Conservation (phyloP, 2,329 filamentous ascomycete species). For the Diplodia sapinea region DNA sequence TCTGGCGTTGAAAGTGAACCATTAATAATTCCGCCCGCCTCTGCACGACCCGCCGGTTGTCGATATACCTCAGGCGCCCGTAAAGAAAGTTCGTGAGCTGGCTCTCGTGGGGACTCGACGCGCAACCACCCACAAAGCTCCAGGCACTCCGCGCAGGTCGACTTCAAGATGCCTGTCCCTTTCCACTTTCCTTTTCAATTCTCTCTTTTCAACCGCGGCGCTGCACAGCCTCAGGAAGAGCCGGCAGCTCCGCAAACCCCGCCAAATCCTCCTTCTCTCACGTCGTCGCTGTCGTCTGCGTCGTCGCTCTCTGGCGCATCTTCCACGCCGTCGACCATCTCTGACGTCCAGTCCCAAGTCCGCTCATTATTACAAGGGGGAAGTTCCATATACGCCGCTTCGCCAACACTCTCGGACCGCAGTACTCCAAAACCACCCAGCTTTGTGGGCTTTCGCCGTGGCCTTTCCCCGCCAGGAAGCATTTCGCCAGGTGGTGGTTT, state of each 20-base stretch:
- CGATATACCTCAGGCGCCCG: slow-evolving; percentile 12
- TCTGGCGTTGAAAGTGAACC: slow-evolving; percentile 31
- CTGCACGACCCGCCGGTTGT: slow-evolving; percentile 11
- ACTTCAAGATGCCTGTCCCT: slow-evolving; percentile 16
- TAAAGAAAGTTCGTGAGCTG: not conserved
- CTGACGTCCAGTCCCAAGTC: slow-evolving; percentile 22
- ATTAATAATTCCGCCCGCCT: slow-evolving; percentile 24
- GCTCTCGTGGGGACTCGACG: slow-evolving; percentile 29
- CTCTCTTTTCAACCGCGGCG: slow-evolving; percentile 13
- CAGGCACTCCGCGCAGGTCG: not conserved
- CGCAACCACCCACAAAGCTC: slow-evolving; percentile 11
- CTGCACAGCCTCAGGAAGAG: slow-evolving; percentile 12
- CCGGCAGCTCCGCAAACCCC: not conserved
- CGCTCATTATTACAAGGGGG: slow-evolving; percentile 9
- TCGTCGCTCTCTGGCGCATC: not conserved
- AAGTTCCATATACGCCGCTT: slow-evolving; percentile 14
- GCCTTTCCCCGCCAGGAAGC: not conserved
- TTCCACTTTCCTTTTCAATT: slow-evolving; percentile 7
- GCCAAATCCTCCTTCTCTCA: not conserved
- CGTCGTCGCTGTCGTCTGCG: not conserved
- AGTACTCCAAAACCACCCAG: slow-evolving; percentile 15
- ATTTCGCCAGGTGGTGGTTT: slow-evolving; percentile 2
- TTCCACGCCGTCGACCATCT: slow-evolving; percentile 16
- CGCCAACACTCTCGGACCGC: slow-evolving; percentile 12
- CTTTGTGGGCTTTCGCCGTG: slow-evolving; percentile 5